phyloP scores from a whole-genome alignment of 2,329 filamentous ascomycete species.

The Coniochaeta prunicola region DNA sequence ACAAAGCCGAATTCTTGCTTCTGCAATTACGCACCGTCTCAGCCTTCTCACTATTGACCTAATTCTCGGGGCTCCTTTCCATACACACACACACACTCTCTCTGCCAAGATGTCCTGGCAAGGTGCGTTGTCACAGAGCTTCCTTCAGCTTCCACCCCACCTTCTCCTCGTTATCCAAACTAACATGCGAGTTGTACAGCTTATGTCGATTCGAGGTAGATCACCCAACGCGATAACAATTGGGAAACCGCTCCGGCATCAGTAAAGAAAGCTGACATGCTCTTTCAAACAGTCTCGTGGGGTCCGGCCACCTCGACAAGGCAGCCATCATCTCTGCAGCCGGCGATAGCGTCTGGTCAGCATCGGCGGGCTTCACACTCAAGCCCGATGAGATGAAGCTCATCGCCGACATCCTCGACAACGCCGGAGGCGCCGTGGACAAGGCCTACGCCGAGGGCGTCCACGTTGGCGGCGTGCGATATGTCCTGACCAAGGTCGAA shows the following conservation, averaged over 20 bases:
- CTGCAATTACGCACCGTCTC: neutral
- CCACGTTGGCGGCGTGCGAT: conserved; percentile 70
- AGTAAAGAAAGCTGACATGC: neutral
- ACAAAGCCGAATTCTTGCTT: neutral
- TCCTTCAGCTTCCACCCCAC: conserved; percentile 1
- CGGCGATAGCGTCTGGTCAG: conserved; percentile 76
- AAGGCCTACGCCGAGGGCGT: conserved; percentile 67
- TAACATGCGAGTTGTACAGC: conserved; percentile 27
- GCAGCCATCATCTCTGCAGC: conserved; percentile 76
- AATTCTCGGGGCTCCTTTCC: neutral
- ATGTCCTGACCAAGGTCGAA: conserved; percentile 67
- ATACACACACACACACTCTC: conserved; percentile 1
- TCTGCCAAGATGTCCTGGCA: conserved; percentile 63
- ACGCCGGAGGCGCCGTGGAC: conserved; percentile 43
- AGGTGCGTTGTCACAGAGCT: conserved; percentile 42
- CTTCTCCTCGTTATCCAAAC: conserved; percentile 7
- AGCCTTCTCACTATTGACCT: neutral
- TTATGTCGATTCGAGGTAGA: conserved; percentile 45
- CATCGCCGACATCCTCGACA: conserved; percentile 45
- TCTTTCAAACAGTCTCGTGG: conserved; percentile 58
- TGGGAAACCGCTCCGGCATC: neutral
- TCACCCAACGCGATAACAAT: neutral
- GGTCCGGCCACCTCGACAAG: conserved; percentile 72
- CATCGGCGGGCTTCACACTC: conserved; percentile 59
- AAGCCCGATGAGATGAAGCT: conserved; percentile 52